phyloP scores from a whole-genome alignment of 2,329 filamentous ascomycete genomes.

The Xylariales sp. region DNA sequence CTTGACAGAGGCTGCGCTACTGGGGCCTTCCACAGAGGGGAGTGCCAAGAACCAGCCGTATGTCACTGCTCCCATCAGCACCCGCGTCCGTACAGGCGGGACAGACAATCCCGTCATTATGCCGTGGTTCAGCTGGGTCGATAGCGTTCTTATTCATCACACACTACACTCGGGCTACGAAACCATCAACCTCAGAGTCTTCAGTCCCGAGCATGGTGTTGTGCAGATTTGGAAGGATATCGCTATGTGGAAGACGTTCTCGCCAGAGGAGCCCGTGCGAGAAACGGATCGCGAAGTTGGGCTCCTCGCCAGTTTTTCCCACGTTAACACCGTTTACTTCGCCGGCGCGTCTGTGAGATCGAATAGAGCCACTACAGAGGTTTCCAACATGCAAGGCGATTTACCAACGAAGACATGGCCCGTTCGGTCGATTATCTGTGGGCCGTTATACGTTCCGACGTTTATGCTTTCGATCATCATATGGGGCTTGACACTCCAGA shows the following conservation, averaged over 20 bases:
- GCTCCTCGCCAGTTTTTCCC: conserved; percentile 9
- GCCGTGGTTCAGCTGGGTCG: conserved; percentile 12
- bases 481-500: conserved; percentile 2
- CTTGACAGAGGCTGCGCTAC: conserved; percentile 10
- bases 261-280: conserved; percentile 1
- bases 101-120: conserved; percentile 8
- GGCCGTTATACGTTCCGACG: conserved; percentile 11
- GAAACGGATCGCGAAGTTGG: conserved; percentile 11
- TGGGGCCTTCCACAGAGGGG: not conserved
- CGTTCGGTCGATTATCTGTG: conserved; percentile 8
- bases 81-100: conserved; percentile 1
- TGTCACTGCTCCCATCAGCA: conserved; percentile 2
- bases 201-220: conserved; percentile 3
- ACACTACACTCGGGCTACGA: not conserved
- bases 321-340: not conserved
- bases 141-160: conserved; percentile 10
- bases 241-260: conserved; percentile 5
- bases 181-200: conserved; percentile 8
- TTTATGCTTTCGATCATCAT: conserved; percentile 8
- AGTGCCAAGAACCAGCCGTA: not conserved
- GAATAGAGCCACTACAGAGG: not conserved
- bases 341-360: conserved; percentile 1
- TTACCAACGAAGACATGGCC: conserved; percentile 11
- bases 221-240: conserved; percentile 13
- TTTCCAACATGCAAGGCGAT: conserved; percentile 7